phyloP scores from a whole-genome alignment of 2,329 filamentous ascomycete genomes.

The Exophiala dermatitidis region DNA sequence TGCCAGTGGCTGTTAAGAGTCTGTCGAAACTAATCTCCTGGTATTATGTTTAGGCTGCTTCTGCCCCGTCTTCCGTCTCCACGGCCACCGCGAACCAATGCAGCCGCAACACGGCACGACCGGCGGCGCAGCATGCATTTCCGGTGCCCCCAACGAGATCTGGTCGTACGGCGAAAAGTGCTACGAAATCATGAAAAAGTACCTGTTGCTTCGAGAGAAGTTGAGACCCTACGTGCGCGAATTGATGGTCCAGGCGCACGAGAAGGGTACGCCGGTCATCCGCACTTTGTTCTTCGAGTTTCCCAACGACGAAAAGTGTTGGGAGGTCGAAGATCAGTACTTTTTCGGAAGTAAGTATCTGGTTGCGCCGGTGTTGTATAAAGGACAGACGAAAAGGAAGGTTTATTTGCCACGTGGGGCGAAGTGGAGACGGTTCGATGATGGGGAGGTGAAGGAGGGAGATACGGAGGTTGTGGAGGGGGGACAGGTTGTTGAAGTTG shows the following conservation, averaged over 20 bases:
- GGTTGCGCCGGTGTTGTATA: slow-evolving; percentile 49
- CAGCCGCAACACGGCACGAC: slow-evolving; percentile 38
- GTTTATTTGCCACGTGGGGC: slow-evolving; percentile 49
- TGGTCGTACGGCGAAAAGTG: slow-evolving; percentile 59
- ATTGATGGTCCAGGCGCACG: slow-evolving; percentile 55
- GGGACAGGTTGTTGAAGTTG: slow-evolving; percentile 36
- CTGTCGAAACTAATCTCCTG: not conserved
- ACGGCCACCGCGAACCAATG: slow-evolving; percentile 58
- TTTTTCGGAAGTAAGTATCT: slow-evolving; percentile 58
- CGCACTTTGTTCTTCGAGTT: slow-evolving; percentile 59
- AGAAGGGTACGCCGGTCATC: slow-evolving; percentile 56
- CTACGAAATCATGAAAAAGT: slow-evolving; percentile 54
- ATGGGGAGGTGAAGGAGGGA: slow-evolving; percentile 28
- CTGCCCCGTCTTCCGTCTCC: slow-evolving; percentile 60
- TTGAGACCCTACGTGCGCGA: slow-evolving; percentile 52
- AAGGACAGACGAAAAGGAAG: slow-evolving; percentile 39
- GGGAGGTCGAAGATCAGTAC: slow-evolving; percentile 56
- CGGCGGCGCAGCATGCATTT: slow-evolving; percentile 34
- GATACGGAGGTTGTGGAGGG: slow-evolving; percentile 32
- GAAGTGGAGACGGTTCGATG: slow-evolving; percentile 37
- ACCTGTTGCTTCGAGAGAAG: slow-evolving; percentile 52
- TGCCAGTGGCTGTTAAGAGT: not conserved
- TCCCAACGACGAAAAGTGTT: slow-evolving; percentile 48
- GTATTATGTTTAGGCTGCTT: slow-evolving; percentile 28
- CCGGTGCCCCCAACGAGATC: slow-evolving; percentile 55